These are phyloP conservation scores for Gynostemma pentaphyllum DNA, from an alignment of 306 rosid genomes.

Conservation along the genomic window DNA sequence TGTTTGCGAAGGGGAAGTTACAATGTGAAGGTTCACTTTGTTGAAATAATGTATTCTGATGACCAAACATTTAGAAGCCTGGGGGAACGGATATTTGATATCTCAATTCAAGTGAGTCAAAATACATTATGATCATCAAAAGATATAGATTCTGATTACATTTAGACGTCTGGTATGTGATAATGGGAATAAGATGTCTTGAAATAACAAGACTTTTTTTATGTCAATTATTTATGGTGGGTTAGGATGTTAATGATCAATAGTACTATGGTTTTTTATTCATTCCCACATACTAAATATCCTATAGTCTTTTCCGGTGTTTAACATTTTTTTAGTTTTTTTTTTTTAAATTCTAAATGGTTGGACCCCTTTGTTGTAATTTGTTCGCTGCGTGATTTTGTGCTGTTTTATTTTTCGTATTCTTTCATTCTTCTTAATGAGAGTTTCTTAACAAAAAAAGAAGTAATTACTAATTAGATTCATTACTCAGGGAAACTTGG, in stretches of 20 bases:
- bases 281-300: no score
- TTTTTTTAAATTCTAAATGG: background rate
- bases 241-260: no score
- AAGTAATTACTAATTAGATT: background rate
- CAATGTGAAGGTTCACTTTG: slow-evolving; percentile 61
- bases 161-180: no score
- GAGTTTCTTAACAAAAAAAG: no score
- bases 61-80: slow-evolving; percentile 27
- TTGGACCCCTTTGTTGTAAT: background rate
- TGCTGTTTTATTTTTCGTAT: no score
- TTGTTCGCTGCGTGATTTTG: background rate
- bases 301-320: no score
- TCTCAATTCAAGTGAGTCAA: slow-evolving; percentile 70
- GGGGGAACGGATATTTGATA: slow-evolving; percentile 58
- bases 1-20: slow-evolving; percentile 56
- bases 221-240: no score
- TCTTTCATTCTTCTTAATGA: no score
- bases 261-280: no score
- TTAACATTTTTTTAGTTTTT: no score
- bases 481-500: slow-evolving; percentile 32
- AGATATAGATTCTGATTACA: background rate
- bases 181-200: no score
- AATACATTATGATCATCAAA: background rate
- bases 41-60: slow-evolving; percentile 46
- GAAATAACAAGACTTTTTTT: no score